Percentiles rank a stretch among this genome's conserved stretches.
Conservation (phyloP, 352 stramenopile species). For the Ochromonadaceae sp. region DNA sequence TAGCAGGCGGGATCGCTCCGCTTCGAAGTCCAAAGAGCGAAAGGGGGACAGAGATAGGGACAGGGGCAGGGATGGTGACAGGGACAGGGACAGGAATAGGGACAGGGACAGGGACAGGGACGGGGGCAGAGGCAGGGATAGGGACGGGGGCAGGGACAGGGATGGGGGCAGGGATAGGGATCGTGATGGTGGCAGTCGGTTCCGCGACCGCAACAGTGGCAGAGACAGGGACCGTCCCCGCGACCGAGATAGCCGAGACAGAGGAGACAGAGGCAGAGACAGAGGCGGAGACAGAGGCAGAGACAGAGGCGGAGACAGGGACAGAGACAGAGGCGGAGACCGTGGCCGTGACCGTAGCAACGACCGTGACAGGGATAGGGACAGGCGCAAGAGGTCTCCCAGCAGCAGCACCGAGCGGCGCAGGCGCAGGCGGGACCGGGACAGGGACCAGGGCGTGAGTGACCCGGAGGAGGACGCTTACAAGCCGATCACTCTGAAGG, state of each 20-base stretch:
- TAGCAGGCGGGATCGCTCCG: too few relatives aligned
- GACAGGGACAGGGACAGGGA: too few relatives aligned
- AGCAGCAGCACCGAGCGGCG: not conserved
- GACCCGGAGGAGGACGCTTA: not conserved
- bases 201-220: not conserved
- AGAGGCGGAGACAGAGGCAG: not conserved
- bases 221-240: not conserved
- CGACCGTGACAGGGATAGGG: too few relatives aligned
- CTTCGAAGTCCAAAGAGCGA: too few relatives aligned
- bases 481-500: constrained; percentile 6
- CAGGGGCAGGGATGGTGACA: too few relatives aligned
- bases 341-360: not conserved
- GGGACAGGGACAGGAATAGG: too few relatives aligned
- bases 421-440: not conserved
- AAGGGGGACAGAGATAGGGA: too few relatives aligned
- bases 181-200: too few relatives aligned
- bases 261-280: constrained; percentile 2
- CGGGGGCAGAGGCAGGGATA: too few relatives aligned
- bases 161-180: too few relatives aligned
- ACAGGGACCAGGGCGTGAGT: not conserved
- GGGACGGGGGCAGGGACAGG: too few relatives aligned
- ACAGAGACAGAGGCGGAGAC: not conserved
- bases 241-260: not conserved
- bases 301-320: not conserved
- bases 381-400: not conserved